Base-by-base conservation (phyloP, 352 stramenopile genomes). In the Phytophthora pluvialis region DNA sequence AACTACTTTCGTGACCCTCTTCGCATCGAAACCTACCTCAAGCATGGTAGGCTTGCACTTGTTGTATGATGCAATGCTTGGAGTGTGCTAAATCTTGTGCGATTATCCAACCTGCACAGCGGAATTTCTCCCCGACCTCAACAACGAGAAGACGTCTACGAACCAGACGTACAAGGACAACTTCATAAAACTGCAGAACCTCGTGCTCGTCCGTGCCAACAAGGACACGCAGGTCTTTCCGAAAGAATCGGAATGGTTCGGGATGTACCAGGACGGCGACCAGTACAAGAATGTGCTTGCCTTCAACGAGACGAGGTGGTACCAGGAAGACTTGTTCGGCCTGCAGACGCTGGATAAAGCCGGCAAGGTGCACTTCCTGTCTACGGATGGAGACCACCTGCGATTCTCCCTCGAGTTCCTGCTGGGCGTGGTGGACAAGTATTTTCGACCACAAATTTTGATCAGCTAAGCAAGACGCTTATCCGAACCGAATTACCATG, bases 231-330 rank as follows among this genome's bases (percentile, higher is more conserved):
- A 98, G 62, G 94, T 98, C 10, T 91, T 86, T 54, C 86, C 86
- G 3, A 90, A 91, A 57, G 84, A 92, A 21, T 93, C 86, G 2
- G 86, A 95, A 54, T 95, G 84, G 83, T 94, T 95, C 50, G 94
- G 93, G 25, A 84, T 81, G 39, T 97, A 96, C 47, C 64, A 74
- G 3, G 90, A 98, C 66, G 82, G 77, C 29, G 54, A 84, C 36
- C 75, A 90, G 47, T 89, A 86, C 63, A 75, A 80, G 45, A 59
- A 57, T 0, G 72, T 98, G 16, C 70, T 98, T 21, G 70, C 69
- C 25, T 97, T 97, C 67, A 97, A 98, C 60, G 84, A 98, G 71
- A 98, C 95, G 18, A 78, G 78, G 35, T 98, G 94, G 93, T 98
- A 98, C 66, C 44, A 73, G 21, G 66, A 94, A 33, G 93, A 98